A percentile compares a stretch with the other conserved stretches of the same genome.
Evolutionary conservation across 306 rosid genomes (phyloP).

Genomic region (Vicia sativa): DNA sequence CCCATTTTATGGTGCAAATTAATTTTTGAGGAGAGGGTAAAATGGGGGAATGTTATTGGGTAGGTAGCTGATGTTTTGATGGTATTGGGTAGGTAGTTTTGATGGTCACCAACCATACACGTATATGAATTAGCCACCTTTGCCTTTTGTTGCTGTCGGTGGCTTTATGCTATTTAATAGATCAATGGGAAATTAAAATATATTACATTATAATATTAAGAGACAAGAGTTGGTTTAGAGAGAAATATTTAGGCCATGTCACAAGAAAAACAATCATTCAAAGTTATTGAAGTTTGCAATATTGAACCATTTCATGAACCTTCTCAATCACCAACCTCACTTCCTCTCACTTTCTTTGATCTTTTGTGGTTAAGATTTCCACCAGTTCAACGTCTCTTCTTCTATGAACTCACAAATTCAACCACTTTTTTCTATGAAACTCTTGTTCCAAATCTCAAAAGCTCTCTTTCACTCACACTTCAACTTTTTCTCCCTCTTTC

Average conservation of each 20-base stretch:
- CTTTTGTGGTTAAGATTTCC: slow-evolving; percentile 27
- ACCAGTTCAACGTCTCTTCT: slow-evolving; percentile 36
- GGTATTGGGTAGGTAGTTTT: no score
- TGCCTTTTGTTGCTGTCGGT: no score
- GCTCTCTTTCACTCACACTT: slow-evolving; percentile 41
- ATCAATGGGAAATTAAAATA: no score
- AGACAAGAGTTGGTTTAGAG: no score
- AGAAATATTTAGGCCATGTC: not conserved
- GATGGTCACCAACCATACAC: no score
- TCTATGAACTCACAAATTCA: slow-evolving; percentile 19
- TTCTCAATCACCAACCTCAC: not conserved
- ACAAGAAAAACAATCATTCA: not conserved
- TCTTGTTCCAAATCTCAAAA: slow-evolving; percentile 37
- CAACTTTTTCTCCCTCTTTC: slow-evolving; percentile 39
- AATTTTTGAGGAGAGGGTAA: no score
- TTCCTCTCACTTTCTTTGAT: slow-evolving; percentile 45
- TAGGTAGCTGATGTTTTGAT: no score
- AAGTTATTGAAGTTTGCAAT: not conserved
- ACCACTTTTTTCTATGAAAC: slow-evolving; percentile 25
- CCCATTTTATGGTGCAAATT: no score
- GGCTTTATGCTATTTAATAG: no score
- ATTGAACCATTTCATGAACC: slow-evolving; percentile 20
- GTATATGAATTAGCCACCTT: no score
- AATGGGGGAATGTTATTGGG: no score
- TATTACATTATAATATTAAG: no score